These are phyloP conservation scores for Fusarium poae DNA, from an alignment of 2,329 filamentous ascomycete genomes.

Conservation along the genomic window DNA sequence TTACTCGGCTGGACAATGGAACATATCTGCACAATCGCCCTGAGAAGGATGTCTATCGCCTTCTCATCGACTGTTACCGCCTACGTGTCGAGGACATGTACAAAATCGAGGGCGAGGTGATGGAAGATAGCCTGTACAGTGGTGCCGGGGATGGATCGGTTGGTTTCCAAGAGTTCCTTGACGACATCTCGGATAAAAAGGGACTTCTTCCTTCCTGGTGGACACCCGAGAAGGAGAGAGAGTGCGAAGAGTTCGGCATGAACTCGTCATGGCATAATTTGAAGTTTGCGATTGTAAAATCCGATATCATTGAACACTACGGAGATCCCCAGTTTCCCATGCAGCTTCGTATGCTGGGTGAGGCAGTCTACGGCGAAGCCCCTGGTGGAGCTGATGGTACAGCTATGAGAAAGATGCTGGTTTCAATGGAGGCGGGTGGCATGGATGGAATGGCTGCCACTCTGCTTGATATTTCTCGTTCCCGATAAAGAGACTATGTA, in stretches of 20 bases:
- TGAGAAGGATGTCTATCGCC: constrained; percentile 57
- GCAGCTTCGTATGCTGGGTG: constrained; percentile 64
- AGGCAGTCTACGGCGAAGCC: constrained; percentile 54
- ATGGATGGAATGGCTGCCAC: not conserved
- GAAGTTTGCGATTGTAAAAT: constrained; percentile 48
- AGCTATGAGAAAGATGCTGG: constrained; percentile 45
- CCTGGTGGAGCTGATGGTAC: constrained; percentile 49
- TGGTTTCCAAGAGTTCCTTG: constrained; percentile 57
- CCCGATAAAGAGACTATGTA: not conserved
- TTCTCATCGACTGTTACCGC: constrained; percentile 63
- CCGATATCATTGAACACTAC: constrained; percentile 58
- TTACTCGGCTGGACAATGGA: constrained; percentile 55
- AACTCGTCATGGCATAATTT: constrained; percentile 42
- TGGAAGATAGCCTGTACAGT: constrained; percentile 51
- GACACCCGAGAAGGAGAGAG: constrained; percentile 53
- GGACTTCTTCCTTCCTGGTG: constrained; percentile 62
- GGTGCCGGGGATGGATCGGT: constrained; percentile 38
- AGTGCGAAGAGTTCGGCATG: constrained; percentile 56
- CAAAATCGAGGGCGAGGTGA: constrained; percentile 33
- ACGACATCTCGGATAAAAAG: constrained; percentile 28
- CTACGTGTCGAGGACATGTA: constrained; percentile 4
- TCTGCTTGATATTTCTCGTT: constrained; percentile 12
- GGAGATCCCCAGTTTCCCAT: constrained; percentile 60
- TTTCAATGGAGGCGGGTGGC: constrained; percentile 35
- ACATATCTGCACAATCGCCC: constrained; percentile 61